Conservation (phyloP, 768 basidiomycete species). For the Lyophyllum semitale region DNA sequence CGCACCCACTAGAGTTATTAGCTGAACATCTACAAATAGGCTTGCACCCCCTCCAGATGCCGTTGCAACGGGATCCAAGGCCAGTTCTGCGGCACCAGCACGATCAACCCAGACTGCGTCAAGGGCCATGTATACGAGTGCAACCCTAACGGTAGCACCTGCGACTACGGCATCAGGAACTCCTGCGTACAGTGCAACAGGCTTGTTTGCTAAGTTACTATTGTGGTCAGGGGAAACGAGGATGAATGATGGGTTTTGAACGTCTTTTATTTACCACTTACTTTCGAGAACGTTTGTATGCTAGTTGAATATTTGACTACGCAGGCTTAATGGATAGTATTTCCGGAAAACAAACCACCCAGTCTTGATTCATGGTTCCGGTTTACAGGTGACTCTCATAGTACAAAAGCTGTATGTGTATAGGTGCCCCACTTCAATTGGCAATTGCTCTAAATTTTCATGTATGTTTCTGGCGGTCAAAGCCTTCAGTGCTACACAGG, state of each 20-base stretch:
- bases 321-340: too few relatives aligned
- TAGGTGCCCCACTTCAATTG: too few relatives aligned
- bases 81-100: conserved; percentile 17
- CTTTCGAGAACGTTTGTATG: too few relatives aligned
- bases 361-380: too few relatives aligned
- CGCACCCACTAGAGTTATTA: neutral
- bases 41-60: conserved; percentile 15
- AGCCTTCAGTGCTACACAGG: neutral
- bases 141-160: conserved; percentile 10
- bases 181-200: conserved; percentile 18
- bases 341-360: too few relatives aligned
- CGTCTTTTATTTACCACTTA: too few relatives aligned
- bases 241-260: too few relatives aligned
- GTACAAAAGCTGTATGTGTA: too few relatives aligned
- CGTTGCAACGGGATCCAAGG: conserved; percentile 13
- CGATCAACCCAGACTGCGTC: conserved; percentile 17
- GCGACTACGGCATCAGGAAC: conserved; percentile 16
- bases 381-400: too few relatives aligned
- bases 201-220: conserved; percentile 4
- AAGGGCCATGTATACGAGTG: conserved; percentile 21
- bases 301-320: too few relatives aligned
- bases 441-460: too few relatives aligned
- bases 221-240: neutral
- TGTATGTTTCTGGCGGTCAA: too few relatives aligned
- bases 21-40: conserved; percentile 1